Evolutionary conservation across 768 basidiomycete species (phyloP).

Genomic region (Xerocomus spinulosus): DNA sequence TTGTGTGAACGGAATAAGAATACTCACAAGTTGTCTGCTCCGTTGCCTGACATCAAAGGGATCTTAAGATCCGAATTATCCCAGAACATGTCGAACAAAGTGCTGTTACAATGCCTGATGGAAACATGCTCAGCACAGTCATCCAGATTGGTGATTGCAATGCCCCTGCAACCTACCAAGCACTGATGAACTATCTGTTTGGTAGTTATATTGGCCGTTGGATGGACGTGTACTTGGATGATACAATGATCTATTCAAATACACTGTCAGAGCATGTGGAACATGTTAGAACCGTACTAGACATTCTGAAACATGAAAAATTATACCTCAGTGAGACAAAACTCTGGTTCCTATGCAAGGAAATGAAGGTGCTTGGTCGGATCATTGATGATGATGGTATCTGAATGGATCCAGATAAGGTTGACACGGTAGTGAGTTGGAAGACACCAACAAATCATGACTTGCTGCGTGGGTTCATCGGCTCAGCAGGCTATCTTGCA

Average conservation of each 20-base stretch:
- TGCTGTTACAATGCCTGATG: slow-evolving; percentile 34
- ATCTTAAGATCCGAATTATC: slow-evolving; percentile 9
- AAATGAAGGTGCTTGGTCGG: slow-evolving; percentile 33
- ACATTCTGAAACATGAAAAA: slow-evolving; percentile 29
- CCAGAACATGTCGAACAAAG: slow-evolving; percentile 20
- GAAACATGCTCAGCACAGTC: slow-evolving; percentile 31
- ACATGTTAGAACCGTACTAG: slow-evolving; percentile 32
- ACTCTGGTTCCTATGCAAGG: slow-evolving; percentile 27
- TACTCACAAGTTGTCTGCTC: slow-evolving; percentile 12
- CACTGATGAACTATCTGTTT: slow-evolving; percentile 6
- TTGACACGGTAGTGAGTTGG: slow-evolving; percentile 29
- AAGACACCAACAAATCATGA: background rate
- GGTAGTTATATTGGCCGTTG: background rate
- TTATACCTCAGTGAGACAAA: slow-evolving; percentile 36
- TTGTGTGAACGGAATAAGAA: slow-evolving; percentile 12
- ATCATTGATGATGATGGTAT: slow-evolving; percentile 37
- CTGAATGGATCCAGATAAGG: slow-evolving; percentile 44
- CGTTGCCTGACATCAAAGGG: slow-evolving; percentile 12
- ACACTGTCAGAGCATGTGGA: slow-evolving; percentile 24
- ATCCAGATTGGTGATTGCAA: slow-evolving; percentile 30
- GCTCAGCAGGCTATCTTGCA: background rate
- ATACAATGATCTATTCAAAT: slow-evolving; percentile 9
- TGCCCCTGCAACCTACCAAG: slow-evolving; percentile 43
- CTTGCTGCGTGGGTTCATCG: no score
- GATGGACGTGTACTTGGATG: slow-evolving; percentile 6